These are phyloP conservation scores for Berkeleyomyces rouxiae DNA, from an alignment of 2,329 filamentous ascomycete species.

Conservation along the genomic window DNA sequence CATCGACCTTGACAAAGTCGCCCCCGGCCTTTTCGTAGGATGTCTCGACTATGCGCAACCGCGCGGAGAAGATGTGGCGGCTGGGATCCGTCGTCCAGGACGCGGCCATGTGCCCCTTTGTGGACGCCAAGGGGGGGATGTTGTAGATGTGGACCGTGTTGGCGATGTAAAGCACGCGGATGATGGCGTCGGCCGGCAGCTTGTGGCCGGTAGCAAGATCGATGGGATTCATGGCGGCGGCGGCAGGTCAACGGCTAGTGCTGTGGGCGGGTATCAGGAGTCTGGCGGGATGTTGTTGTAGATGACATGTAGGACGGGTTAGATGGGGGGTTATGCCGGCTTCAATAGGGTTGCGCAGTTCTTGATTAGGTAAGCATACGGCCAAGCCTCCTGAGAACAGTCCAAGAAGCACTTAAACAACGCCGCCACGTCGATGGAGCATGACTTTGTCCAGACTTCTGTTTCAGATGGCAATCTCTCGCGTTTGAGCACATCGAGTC, in stretches of 20 bases:
- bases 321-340: neutral
- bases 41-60: constrained; percentile 63
- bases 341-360: too few species aligned
- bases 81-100: constrained; percentile 57
- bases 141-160: constrained; percentile 68
- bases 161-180: constrained; percentile 67
- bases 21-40: constrained; percentile 38
- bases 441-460: neutral
- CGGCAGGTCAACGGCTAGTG: neutral
- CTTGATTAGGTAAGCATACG: constrained; percentile 2
- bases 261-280: too few species aligned
- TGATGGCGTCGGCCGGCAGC: constrained; percentile 61
- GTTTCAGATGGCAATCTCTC: too few species aligned
- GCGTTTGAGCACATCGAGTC: too few species aligned
- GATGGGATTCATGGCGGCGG: constrained; percentile 37
- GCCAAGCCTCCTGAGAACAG: neutral
- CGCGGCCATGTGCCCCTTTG: constrained; percentile 61
- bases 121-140: constrained; percentile 63
- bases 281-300: neutral
- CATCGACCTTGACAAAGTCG: constrained; percentile 45
- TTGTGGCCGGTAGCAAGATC: constrained; percentile 55
- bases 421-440: neutral
- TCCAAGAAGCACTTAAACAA: neutral
- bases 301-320: neutral
- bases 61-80: constrained; percentile 71